Evolutionary conservation across 768 basidiomycete species (phyloP), one percentile per base, ranked within the genome.

Genomic region (Psilocybe sp.): DNA sequence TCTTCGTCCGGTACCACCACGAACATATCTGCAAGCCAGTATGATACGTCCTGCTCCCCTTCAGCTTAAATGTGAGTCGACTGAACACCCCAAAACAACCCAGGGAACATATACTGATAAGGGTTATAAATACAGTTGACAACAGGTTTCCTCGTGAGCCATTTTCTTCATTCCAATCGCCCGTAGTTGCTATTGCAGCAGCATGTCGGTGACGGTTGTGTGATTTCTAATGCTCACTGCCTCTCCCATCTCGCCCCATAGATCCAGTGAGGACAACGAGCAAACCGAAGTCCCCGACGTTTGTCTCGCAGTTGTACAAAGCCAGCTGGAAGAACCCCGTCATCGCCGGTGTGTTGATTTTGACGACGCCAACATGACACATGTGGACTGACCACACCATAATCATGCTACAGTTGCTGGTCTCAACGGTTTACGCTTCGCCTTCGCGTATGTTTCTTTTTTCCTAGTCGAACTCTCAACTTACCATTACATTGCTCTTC

Each of bases 1-100:
- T 61, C 68, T 57, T 69, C 61, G 70, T 74, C 70, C 67, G 69
- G 71, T 66, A 73, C 73, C 70, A 69, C 67, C 51, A 61, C 64
- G 47, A 49, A 50, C 39, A 60, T 52, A 60, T 52, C 65, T 64
- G 62, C 63, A 50, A 64, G 63, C 56, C 63, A 65, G 64, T 64
- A 68, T 68, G 67, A 67, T 66, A 57, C 72, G 69, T 52, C 73
- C 74, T 51, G 69, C 69, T 58, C 70, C 71, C 40, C 70, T 74
- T 49, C 68, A 71, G 50, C 66, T 77, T 48, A 68, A 73, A 55
- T 63, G 72, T 74, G 49, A 47, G 69, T 64, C 13, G 13, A 6
- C 28, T 16, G 14, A 10, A 40, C 31, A 11, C 31, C 9, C 44
- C 7, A 14, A 35, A 13, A 38, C 18, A 32, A 18, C 40, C 28